Percentiles rank a stretch among this genome's conserved stretches.
Evolutionary conservation across 2,329 filamentous ascomycete genomes (phyloP).

Genomic region (Colletotrichum agaves): DNA sequence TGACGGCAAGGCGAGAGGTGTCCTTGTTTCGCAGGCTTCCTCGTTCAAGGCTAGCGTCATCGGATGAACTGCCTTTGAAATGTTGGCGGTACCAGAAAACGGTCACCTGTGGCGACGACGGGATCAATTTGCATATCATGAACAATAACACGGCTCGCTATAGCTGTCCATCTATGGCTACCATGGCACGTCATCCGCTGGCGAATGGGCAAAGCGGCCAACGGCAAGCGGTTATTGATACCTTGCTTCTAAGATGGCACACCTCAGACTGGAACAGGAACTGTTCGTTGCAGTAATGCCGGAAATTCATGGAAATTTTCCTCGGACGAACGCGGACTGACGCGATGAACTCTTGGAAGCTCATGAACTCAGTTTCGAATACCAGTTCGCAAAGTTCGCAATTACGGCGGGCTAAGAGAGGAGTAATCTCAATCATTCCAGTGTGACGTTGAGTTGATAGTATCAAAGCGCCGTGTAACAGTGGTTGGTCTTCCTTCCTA

Average conservation of each 20-base stretch:
- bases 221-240: constrained; percentile 2
- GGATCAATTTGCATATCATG: background rate
- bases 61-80: constrained; percentile 26
- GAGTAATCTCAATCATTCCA: background rate
- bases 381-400: background rate
- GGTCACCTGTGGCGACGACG: background rate
- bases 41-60: constrained; percentile 5
- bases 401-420: background rate
- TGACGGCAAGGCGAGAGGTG: background rate
- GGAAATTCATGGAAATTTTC: background rate
- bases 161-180: background rate
- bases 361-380: background rate
- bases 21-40: constrained; percentile 7
- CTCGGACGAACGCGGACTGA: background rate
- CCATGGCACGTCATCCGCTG: background rate
- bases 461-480: too few relatives aligned
- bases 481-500: too few relatives aligned
- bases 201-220: constrained; percentile 16
- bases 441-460: background rate
- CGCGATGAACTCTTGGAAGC: background rate
- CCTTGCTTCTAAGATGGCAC: constrained; percentile 9
- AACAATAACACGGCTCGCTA: constrained; percentile 21
- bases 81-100: constrained; percentile 2
- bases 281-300: background rate
- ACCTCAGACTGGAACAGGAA: background rate